Evolutionary conservation across 1,284 basidiomycete species (phyloP).

Genomic region (Leccinum fallax): DNA sequence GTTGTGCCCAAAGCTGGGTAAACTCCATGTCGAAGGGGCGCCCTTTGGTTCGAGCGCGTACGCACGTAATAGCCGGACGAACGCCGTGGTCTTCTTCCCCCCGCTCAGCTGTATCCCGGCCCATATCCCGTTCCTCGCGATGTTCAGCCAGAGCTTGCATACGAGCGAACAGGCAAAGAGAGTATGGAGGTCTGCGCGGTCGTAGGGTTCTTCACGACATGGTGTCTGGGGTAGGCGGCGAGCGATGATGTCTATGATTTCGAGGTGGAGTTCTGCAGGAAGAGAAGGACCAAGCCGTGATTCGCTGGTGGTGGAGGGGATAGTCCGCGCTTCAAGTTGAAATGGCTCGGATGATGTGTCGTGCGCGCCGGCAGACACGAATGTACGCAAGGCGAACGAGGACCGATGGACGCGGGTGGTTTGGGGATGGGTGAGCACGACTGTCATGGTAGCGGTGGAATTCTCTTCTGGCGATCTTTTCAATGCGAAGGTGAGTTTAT

Average conservation of each 20-base stretch:
- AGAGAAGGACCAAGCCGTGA: slow-evolving; percentile 19
- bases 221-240: slow-evolving; percentile 15
- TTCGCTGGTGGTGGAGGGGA: slow-evolving; percentile 7
- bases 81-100: slow-evolving; percentile 21
- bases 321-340: background rate
- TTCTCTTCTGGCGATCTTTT: background rate
- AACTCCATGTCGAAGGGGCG: slow-evolving; percentile 4
- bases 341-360: background rate
- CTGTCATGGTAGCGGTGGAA: slow-evolving; percentile 18
- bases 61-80: slow-evolving; percentile 20
- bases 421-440: slow-evolving; percentile 10
- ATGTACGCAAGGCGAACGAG: slow-evolving; percentile 3
- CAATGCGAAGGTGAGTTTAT: slow-evolving; percentile 16
- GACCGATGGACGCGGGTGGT: slow-evolving; percentile 4
- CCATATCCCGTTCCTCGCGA: slow-evolving; percentile 36
- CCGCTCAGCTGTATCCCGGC: slow-evolving; percentile 21
- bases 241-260: slow-evolving; percentile 32
- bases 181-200: slow-evolving; percentile 25
- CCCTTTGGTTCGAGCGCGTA: slow-evolving; percentile 14
- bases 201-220: slow-evolving; percentile 13
- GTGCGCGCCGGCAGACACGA: slow-evolving; percentile 1
- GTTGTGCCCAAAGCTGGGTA: slow-evolving; percentile 29
- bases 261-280: slow-evolving; percentile 35
- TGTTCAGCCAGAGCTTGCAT: slow-evolving; percentile 36
- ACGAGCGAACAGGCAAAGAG: slow-evolving; percentile 38